These are phyloP conservation scores for Termitomyces sp. DNA, from an alignment of 768 basidiomycete species.

Conservation along the genomic window DNA sequence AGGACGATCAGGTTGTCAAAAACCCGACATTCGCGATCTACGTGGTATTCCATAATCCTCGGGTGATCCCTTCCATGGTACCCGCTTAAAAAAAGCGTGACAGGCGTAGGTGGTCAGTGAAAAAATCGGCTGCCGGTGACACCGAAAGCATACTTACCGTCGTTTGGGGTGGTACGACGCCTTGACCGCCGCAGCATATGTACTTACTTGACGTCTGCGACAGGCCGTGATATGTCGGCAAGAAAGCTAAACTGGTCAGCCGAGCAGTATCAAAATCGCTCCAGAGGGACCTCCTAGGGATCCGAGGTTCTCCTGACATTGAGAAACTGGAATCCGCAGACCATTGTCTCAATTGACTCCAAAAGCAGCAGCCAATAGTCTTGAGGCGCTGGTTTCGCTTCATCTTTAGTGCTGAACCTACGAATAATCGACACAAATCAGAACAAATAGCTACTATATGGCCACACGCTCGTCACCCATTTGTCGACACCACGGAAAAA, in stretches of 20 bases:
- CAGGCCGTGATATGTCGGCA: not conserved
- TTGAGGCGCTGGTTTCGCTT: not conserved
- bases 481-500: not conserved
- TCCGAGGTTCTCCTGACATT: not conserved
- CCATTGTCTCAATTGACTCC: not conserved
- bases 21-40: slow-evolving; percentile 1
- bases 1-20: slow-evolving; percentile 2
- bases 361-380: not conserved
- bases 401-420: not conserved
- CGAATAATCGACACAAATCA: not conserved
- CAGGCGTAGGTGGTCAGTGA: not conserved
- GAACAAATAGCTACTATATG: not conserved
- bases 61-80: not conserved
- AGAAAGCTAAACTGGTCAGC: not conserved
- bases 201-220: not conserved
- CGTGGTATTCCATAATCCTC: not conserved
- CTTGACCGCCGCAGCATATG: not conserved
- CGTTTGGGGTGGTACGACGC: not conserved
- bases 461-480: not conserved
- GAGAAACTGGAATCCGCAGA: not conserved
- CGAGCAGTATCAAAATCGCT: not conserved
- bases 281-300: not conserved
- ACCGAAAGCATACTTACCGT: not conserved
- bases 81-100: not conserved
- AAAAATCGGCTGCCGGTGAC: not conserved